Base-by-base conservation (phyloP, 345 rosid species). In the Populus nigra region DNA sequence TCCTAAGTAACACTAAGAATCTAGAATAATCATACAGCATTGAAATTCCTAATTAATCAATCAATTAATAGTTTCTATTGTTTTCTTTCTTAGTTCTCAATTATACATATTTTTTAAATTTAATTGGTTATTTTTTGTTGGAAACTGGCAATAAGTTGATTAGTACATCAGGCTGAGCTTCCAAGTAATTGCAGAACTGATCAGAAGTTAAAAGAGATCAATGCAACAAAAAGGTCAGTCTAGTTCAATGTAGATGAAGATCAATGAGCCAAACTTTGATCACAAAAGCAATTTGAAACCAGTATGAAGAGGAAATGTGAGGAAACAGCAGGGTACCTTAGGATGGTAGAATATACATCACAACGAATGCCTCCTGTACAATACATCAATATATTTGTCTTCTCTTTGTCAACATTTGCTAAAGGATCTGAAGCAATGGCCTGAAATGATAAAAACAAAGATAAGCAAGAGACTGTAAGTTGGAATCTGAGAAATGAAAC, bases 341-440 rank as follows among this genome's bases (percentile, higher is more conserved):
- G 84, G 71, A 95, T 88, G 43, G 94, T 87, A 73, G 99, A 95
- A 83, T 91, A 95, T 77, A 95, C 96, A 77, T 95, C 98, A 39
- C 99, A 93, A n/a, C 96, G 98, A 57, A 93, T 93, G 67, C 99
- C 99, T 22, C 99, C 98, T 2, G 99, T 95, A 73, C 99, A 93
- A 68, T 95, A 95, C 98, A 95, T 95, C 76, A 93, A 79, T 73
- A 95, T 79, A 77, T 91, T 87, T 73, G 93, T 87, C 45, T 88
- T 89, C 35, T 90, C 92, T 86, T 90, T 90, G 79, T 95, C 88
- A 76, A 85, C 89, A 72, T 87, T 80, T 72, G 89, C 86, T 79
- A 95, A 84, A 79, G 94, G 97, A 86, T 95, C 97, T 33, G 87
- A 86, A 80, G 85, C 76, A 76, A 81, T 55, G 68, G 76, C 90